phyloP scores from a whole-genome alignment of 164 flowering plant species.

The Magnolia changhungtana region DNA sequence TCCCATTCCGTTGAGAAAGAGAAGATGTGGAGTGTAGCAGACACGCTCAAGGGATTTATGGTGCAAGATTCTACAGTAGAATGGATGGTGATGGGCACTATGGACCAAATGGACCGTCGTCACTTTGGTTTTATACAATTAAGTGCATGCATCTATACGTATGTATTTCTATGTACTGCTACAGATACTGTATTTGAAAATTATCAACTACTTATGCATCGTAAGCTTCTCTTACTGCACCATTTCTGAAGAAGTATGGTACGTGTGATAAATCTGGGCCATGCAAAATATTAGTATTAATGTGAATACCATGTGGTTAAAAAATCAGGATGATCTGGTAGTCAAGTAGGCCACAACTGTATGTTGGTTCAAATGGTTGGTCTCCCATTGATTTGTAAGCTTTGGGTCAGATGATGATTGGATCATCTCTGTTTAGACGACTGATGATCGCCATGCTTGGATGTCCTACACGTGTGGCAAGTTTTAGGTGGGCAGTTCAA shows the following conservation, averaged over 20 bases:
- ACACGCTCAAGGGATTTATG: constrained; percentile 9
- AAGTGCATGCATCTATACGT: not conserved
- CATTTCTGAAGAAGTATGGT: too few species aligned
- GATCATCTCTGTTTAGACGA: not conserved
- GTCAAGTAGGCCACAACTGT: too few species aligned
- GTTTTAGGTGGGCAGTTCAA: too few species aligned
- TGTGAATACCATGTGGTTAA: too few species aligned
- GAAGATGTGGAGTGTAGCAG: constrained; percentile 5
- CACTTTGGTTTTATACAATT: not conserved
- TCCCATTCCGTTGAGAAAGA: too few species aligned
- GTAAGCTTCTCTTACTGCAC: too few species aligned
- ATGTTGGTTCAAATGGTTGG: too few species aligned
- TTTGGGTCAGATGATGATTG: not conserved
- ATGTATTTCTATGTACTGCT: not conserved
- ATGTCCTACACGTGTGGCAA: not conserved
- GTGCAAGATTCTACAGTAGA: not conserved
- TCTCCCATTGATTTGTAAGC: not conserved
- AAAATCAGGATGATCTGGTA: too few species aligned
- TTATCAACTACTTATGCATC: too few species aligned
- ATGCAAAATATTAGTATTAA: too few species aligned
- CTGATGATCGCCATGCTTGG: not conserved
- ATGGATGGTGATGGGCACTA: not conserved
- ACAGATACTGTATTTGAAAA: too few species aligned
- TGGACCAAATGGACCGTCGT: not conserved
- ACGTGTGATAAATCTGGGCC: too few species aligned